Base-by-base conservation (phyloP, 768 basidiomycete species). In the Lactarius psammicola region DNA sequence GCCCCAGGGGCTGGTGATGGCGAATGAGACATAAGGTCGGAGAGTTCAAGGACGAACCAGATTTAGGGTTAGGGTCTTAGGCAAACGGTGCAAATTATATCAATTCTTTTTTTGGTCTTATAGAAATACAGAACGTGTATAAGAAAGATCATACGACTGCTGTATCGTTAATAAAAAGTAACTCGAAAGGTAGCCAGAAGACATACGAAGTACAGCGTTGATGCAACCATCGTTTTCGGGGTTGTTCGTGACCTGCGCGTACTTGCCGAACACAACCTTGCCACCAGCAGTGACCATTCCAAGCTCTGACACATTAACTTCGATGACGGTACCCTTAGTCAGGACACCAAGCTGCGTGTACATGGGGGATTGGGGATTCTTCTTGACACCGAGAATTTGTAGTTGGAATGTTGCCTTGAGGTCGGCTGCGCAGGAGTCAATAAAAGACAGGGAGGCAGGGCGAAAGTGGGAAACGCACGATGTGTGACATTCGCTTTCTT, bases 401-500 rank as follows among this genome's bases (percentile, higher is more conserved):
- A 99, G 82, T 76, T 99, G 97, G 85, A 99, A 99, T 4, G 97
- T 99, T 9, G 96, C 97, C 78, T 96, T 98, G 56, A 98, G 80
- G 74, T 98, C 96, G 63, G 96, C 95, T 97, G 31, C n/a, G 34
- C 23, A 17, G 38, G 26, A 13, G n/a, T 61, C n/a, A 36, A 17
- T 61, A 31, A 13, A 46, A 26, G 38, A 30, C 56, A 10, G 18
- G 20, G 20, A 53, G 17, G 34, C 34, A 28, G 58, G 38, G n/a
- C 38, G 3, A 55, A 55, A 15, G 51, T 13, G 34, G 46, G 26
- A 26, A n/a, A 77, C 85, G 68, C 72, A 97, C 96, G 97, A 83
- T 99, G 97, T 10, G 97, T 98, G 10, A 99, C 96, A 74, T 99
- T 98, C 15, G 95, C 97, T 76, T 96, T 98, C 78, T 95, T 98